phyloP scores from a whole-genome alignment of 2,329 filamentous ascomycete species.

The Talaromyces rugulosus region DNA sequence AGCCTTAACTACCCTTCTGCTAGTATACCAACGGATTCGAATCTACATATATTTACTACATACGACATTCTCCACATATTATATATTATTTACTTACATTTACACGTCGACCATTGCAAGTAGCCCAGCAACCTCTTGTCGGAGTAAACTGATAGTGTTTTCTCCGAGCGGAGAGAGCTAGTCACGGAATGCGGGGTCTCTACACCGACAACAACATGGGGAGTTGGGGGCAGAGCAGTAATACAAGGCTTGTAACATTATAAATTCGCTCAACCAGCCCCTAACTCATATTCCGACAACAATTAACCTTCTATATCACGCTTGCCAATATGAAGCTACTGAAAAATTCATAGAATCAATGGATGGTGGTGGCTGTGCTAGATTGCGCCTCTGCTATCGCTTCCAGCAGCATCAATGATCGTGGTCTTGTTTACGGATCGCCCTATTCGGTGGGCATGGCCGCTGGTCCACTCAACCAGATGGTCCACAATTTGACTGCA shows the following conservation, averaged over 20 bases:
- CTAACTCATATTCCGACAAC: background rate
- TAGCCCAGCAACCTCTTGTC: background rate
- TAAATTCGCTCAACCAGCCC: background rate
- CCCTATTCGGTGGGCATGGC: conserved; percentile 11
- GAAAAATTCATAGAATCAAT: background rate
- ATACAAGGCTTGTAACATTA: background rate
- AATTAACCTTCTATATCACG: background rate
- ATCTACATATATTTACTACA: too few relatives aligned
- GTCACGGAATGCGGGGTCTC: background rate
- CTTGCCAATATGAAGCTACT: background rate
- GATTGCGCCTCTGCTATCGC: too few relatives aligned
- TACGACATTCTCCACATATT: too few relatives aligned
- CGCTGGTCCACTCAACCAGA: background rate
- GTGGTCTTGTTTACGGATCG: conserved; percentile 2
- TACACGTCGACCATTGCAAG: too few relatives aligned
- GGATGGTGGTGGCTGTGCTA: background rate
- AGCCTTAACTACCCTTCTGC: too few relatives aligned
- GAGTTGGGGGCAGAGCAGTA: too few relatives aligned
- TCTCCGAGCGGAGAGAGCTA: background rate
- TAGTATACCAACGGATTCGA: too few relatives aligned
- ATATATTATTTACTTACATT: too few relatives aligned
- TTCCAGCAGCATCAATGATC: too few relatives aligned
- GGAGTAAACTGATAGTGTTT: background rate
- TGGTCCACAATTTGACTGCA: conserved; percentile 9
- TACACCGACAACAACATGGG: background rate